A percentile compares a stretch with the other conserved stretches of the same genome.
phyloP scores from a whole-genome alignment of 2,329 filamentous ascomycete species.

The Pseudogymnoascus sp. region DNA sequence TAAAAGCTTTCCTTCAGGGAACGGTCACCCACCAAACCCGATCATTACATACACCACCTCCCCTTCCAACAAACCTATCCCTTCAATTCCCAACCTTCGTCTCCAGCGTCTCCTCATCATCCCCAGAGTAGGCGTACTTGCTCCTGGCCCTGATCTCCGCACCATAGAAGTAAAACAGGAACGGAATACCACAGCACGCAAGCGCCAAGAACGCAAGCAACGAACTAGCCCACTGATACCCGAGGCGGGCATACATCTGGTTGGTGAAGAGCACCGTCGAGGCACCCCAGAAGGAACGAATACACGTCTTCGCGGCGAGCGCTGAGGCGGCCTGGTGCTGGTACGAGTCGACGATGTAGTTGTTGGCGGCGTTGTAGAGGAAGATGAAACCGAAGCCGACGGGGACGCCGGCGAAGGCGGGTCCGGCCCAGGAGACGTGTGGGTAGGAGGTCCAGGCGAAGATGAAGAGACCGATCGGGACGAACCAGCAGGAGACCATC shows the following conservation, averaged over 20 bases:
- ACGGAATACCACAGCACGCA: conserved; percentile 76
- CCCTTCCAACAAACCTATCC: not conserved
- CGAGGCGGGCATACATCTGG: conserved; percentile 71
- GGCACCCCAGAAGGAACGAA: conserved; percentile 76
- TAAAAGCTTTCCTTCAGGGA: not conserved
- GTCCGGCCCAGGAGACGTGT: conserved; percentile 49
- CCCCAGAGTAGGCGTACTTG: conserved; percentile 66
- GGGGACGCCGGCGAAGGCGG: conserved; percentile 49
- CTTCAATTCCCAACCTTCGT: not conserved
- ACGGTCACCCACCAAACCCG: not conserved
- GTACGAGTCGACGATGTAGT: conserved; percentile 57
- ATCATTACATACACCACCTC: not conserved
- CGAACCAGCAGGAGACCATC: conserved; percentile 71
- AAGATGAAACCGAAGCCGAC: conserved; percentile 62
- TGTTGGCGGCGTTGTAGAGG: conserved; percentile 54
- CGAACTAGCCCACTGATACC: conserved; percentile 68
- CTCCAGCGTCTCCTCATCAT: conserved; percentile 37
- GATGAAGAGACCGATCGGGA: conserved; percentile 59
- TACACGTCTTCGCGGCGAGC: conserved; percentile 73
- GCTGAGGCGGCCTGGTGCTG: conserved; percentile 73
- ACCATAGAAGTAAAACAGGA: conserved; percentile 73
- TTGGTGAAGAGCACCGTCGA: conserved; percentile 70
- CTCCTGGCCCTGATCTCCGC: conserved; percentile 61
- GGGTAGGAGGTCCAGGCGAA: conserved; percentile 61
- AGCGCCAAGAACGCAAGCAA: conserved; percentile 69